These are phyloP conservation scores for Pseudozyma flocculosa DNA, from an alignment of 1,284 basidiomycete species.

Conservation along the genomic window DNA sequence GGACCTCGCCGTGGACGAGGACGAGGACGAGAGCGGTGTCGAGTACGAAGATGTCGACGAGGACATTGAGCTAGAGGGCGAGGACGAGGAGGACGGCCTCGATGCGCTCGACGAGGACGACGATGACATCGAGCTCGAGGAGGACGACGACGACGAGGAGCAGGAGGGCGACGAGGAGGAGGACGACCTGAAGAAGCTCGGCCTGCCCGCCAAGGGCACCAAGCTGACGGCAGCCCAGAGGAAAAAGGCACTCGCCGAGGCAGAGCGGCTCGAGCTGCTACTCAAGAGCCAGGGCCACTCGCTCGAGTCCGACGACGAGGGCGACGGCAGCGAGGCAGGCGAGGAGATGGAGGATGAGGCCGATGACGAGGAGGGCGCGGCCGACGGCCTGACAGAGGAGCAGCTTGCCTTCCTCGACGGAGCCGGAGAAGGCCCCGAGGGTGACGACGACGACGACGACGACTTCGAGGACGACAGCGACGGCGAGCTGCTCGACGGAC, in stretches of 20 bases:
- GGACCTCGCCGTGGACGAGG: constrained; percentile 54
- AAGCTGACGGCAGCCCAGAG: constrained; percentile 50
- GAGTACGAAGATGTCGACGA: constrained; percentile 10
- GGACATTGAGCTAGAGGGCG: constrained; percentile 23
- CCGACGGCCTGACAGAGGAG: constrained; percentile 18
- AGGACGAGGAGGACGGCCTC: constrained; percentile 28
- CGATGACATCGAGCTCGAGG: constrained; percentile 41
- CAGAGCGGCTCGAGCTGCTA: constrained; percentile 54
- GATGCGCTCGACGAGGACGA: constrained; percentile 36
- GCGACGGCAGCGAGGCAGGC: constrained; percentile 15
- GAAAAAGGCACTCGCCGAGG: constrained; percentile 55
- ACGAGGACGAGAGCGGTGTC: constrained; percentile 61
- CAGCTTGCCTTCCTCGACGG: constrained; percentile 7
- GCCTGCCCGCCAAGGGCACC: constrained; percentile 42
- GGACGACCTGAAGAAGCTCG: constrained; percentile 31
- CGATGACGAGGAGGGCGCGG: constrained; percentile 27
- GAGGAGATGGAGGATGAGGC: constrained; percentile 28
- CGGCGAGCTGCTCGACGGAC: constrained; percentile 16
- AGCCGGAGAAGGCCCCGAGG: constrained; percentile 62
- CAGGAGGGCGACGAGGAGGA: constrained; percentile 21
- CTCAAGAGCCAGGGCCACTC: constrained; percentile 54
- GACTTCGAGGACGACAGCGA: constrained; percentile 19
- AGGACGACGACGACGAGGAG: constrained; percentile 24
- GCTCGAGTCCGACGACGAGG: constrained; percentile 45
- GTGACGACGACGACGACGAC: constrained; percentile 60